Percentiles rank a stretch among this genome's conserved stretches.
phyloP scores from a whole-genome alignment of 805 yeast genomes.

The Saccharomycopsis amapae region DNA sequence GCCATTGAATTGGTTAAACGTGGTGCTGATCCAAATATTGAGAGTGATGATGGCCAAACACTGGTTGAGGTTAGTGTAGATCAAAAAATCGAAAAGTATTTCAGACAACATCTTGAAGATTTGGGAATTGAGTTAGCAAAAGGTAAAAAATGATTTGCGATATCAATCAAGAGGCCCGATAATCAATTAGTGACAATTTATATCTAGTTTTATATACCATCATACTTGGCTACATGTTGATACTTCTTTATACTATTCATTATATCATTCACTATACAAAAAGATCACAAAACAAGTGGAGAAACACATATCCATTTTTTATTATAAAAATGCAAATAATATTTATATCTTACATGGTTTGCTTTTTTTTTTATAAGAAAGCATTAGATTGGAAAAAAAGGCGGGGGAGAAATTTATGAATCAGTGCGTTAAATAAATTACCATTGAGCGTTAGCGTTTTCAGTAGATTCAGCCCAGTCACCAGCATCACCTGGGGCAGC shows the following conservation, averaged over 20 bases:
- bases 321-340: too few relatives aligned
- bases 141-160: too few relatives aligned
- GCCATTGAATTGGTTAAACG: slow-evolving; percentile 51
- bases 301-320: too few relatives aligned
- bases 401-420: slow-evolving; percentile 5
- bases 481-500: slow-evolving; percentile 62
- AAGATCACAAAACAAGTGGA: too few relatives aligned
- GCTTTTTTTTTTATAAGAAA: slow-evolving; percentile 3
- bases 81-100: slow-evolving; percentile 40
- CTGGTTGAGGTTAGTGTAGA: slow-evolving; percentile 51
- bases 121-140: slow-evolving; percentile 1
- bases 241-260: too few relatives aligned
- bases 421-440: slow-evolving; percentile 13
- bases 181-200: too few relatives aligned
- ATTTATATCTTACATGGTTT: too few relatives aligned
- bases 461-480: slow-evolving; percentile 49
- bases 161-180: too few relatives aligned
- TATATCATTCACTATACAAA: too few relatives aligned
- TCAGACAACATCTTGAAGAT: slow-evolving; percentile 22
- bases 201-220: too few relatives aligned
- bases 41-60: slow-evolving; percentile 46
- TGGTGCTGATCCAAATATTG: slow-evolving; percentile 56
- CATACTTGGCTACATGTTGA: too few relatives aligned
- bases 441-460: slow-evolving; percentile 27
- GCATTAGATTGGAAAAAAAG: slow-evolving; percentile 14